Evolutionary conservation across 116 monocot species (phyloP), one percentile per base, ranked within the genome.

Genomic region (Iris pallida): DNA sequence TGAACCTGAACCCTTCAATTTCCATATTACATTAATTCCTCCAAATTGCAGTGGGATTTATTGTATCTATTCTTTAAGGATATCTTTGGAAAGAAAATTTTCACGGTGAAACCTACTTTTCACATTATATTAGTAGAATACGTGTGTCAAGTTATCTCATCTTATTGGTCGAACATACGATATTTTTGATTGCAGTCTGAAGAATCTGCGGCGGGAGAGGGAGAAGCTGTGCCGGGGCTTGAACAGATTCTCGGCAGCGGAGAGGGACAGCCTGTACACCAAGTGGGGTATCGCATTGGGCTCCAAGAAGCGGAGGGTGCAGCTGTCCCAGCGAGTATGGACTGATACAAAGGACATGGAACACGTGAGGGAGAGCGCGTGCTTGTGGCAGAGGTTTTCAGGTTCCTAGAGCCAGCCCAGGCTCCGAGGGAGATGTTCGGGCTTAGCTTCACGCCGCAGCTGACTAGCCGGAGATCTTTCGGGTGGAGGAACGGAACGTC

Each of bases 361-460:
- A 10, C 84, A 91, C n/a, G 72, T 83, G 7, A 80, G 71, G 73
- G 95, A 86, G 62, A 95, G 95, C 16, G 91, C 95, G 12, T 81
- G 40, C 71, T 95, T 13, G 84, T 95, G 7, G 88, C 91, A 2
- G 86, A 72, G 73, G 75, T 95, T 5, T 73, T 86, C 12, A 91
- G 86, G 5, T 49, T 91, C 14, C 46, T 82, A 5, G 84, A 89
- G 47, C 76, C 81, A 5, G 82, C 71, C 46, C 70, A 73, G 46
- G 78, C 80, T 2, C 80, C 84, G 7, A 88, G 86, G 70, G 91
- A 95, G 77, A 86, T 95, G 91, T 83, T 95, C 61, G 91, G 80
- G 16, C 81, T 95, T n/a, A 86, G 77, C 71, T 86, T 93, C 71
- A 64, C 86, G 47, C 81, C 83, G 1, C 85, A 77, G 41, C 64